Conservation (phyloP, 2,329 filamentous ascomycete species). For the Colletotrichum shisoi region DNA sequence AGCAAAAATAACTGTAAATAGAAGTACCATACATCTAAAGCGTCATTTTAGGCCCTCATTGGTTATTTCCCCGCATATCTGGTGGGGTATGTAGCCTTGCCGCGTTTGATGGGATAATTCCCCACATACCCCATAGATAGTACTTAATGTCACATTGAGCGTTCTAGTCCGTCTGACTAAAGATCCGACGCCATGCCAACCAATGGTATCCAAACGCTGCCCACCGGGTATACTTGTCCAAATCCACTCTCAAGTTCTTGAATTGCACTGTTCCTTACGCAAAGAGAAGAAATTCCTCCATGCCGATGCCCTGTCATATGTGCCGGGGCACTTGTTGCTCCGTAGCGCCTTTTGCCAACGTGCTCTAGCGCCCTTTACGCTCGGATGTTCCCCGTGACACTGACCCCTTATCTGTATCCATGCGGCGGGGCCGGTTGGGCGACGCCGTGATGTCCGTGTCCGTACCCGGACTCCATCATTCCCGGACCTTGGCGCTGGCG, state of each 20-base stretch:
- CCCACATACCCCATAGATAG: conserved; percentile 5
- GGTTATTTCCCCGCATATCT: no score
- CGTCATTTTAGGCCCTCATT: no score
- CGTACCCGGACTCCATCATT: conserved; percentile 35
- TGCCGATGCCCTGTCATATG: not conserved
- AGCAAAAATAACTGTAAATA: no score
- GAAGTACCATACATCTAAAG: no score
- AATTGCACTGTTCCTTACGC: not conserved
- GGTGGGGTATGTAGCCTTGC: no score
- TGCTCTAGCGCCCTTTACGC: not conserved
- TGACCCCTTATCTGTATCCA: conserved; percentile 9
- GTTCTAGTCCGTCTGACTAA: not conserved
- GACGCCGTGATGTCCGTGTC: conserved; percentile 21
- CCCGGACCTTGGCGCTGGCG: conserved; percentile 21
- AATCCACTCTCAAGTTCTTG: not conserved
- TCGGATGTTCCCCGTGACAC: no score
- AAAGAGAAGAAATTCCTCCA: no score
- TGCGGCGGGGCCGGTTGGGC: conserved; percentile 21
- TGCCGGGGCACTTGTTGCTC: not conserved
- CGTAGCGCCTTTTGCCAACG: not conserved
- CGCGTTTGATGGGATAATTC: no score
- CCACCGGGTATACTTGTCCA: conserved; percentile 1
- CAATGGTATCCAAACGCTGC: not conserved
- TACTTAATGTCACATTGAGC: conserved; percentile 18
- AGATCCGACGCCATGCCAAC: not conserved